Conservation (phyloP, 208 protist species). For the Trypanosoma congolense region DNA sequence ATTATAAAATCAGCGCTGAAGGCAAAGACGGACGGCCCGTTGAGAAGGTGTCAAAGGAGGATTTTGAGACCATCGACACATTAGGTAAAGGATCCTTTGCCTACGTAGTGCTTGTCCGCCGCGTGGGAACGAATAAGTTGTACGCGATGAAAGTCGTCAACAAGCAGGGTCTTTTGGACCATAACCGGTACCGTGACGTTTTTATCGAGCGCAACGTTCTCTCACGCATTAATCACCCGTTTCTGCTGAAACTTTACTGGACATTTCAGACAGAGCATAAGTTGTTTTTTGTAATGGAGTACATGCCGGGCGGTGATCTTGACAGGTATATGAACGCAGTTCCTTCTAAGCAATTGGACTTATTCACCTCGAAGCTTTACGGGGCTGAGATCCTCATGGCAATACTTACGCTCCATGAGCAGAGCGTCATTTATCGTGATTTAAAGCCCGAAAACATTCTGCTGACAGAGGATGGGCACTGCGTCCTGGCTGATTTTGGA, state of each 20-base stretch:
- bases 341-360: slow-evolving; percentile 80
- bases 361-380: slow-evolving; percentile 90
- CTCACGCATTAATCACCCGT: slow-evolving; percentile 90
- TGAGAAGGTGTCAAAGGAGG: slow-evolving; percentile 88
- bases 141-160: slow-evolving; percentile 94
- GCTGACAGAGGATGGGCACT: slow-evolving; percentile 81
- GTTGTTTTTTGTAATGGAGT: slow-evolving; percentile 95
- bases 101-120: slow-evolving; percentile 91
- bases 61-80: slow-evolving; percentile 90
- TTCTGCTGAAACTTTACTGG: slow-evolving; percentile 92
- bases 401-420: slow-evolving; percentile 90
- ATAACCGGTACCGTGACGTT: slow-evolving; percentile 89
- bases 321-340: slow-evolving; percentile 90
- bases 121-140: slow-evolving; percentile 84
- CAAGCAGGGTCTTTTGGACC: slow-evolving; percentile 87
- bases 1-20: slow-evolving; percentile 23
- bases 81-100: slow-evolving; percentile 94
- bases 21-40: slow-evolving; percentile 23
- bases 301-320: slow-evolving; percentile 92
- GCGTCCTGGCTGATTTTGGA: slow-evolving; percentile 89
- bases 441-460: slow-evolving; percentile 93
- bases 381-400: slow-evolving; percentile 90
- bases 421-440: slow-evolving; percentile 93
- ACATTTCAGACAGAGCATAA: slow-evolving; percentile 96
- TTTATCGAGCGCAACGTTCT: slow-evolving; percentile 93